Evolutionary conservation across 2,329 filamentous ascomycete species (phyloP).

Genomic region (Macrophomina pseudophaseolina): DNA sequence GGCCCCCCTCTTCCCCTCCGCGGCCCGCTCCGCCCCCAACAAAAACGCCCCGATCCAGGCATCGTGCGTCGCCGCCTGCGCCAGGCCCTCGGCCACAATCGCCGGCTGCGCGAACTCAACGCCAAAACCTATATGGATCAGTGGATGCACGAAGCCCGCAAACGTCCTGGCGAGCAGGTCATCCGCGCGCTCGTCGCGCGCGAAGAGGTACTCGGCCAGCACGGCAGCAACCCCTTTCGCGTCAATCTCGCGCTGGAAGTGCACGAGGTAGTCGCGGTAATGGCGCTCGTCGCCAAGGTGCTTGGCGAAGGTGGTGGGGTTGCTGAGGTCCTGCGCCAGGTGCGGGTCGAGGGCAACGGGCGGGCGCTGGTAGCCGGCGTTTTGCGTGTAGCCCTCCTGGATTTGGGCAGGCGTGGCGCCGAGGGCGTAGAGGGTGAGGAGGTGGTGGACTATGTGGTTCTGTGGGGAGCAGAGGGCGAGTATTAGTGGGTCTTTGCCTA

Average conservation of each 20-base stretch:
- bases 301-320: slow-evolving; percentile 60
- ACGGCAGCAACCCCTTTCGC: slow-evolving; percentile 65
- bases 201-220: slow-evolving; percentile 71
- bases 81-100: slow-evolving; percentile 79
- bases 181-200: slow-evolving; percentile 66
- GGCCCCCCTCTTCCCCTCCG: slow-evolving; percentile 41
- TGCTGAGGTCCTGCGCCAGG: slow-evolving; percentile 61
- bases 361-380: slow-evolving; percentile 69
- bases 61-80: slow-evolving; percentile 74
- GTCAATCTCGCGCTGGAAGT: slow-evolving; percentile 77
- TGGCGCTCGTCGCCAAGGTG: slow-evolving; percentile 67
- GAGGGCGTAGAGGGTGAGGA: slow-evolving; percentile 78
- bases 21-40: slow-evolving; percentile 56
- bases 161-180: slow-evolving; percentile 73
- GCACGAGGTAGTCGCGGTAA: slow-evolving; percentile 77
- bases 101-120: slow-evolving; percentile 82
- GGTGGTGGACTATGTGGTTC: slow-evolving; percentile 79
- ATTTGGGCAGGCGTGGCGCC: slow-evolving; percentile 67
- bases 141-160: slow-evolving; percentile 73
- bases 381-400: slow-evolving; percentile 67
- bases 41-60: slow-evolving; percentile 63
- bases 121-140: slow-evolving; percentile 86
- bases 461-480: slow-evolving; percentile 22
- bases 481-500: background rate
- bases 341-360: slow-evolving; percentile 53